phyloP scores from a whole-genome alignment of 371 early-diverging fungal genomes.

The Dentiscutata heterogama region DNA sequence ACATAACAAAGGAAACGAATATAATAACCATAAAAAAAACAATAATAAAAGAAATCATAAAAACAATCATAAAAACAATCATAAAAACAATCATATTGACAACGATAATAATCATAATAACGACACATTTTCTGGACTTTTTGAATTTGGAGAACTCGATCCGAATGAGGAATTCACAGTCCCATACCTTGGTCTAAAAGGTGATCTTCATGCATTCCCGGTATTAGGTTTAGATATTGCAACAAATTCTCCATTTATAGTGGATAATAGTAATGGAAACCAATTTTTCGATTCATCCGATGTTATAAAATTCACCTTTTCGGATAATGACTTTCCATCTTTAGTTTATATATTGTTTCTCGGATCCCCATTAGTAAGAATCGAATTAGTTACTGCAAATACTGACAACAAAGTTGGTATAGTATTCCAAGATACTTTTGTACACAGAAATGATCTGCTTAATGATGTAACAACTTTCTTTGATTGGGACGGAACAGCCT shows the following conservation, averaged over 20 bases:
- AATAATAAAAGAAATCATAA: not conserved
- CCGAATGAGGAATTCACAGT: constrained; percentile 52
- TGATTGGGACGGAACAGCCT: not conserved
- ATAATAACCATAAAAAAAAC: not conserved
- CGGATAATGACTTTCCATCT: not conserved
- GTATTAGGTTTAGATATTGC: constrained; percentile 56
- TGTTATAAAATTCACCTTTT: not conserved
- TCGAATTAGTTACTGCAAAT: not conserved
- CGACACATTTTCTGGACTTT: too few species aligned
- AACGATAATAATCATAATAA: too few species aligned
- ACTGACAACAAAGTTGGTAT: too few species aligned
- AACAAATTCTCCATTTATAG: not conserved
- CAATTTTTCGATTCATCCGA: not conserved
- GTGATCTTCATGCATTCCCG: constrained; percentile 60
- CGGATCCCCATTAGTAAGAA: constrained; percentile 5
- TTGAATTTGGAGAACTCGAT: too few species aligned
- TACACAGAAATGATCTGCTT: not conserved
- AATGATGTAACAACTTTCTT: constrained; percentile 30
- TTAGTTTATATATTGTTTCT: not conserved
- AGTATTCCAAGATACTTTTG: too few species aligned
- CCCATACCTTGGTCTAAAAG: constrained; percentile 68
- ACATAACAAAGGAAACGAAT: too few species aligned
- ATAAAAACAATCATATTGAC: not conserved
- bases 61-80: not conserved
- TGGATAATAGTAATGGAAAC: too few species aligned